Percentiles rank a stretch among this genome's conserved stretches.
Conservation (phyloP, 1,284 basidiomycete genomes). For the Sporisorium graminicola region DNA sequence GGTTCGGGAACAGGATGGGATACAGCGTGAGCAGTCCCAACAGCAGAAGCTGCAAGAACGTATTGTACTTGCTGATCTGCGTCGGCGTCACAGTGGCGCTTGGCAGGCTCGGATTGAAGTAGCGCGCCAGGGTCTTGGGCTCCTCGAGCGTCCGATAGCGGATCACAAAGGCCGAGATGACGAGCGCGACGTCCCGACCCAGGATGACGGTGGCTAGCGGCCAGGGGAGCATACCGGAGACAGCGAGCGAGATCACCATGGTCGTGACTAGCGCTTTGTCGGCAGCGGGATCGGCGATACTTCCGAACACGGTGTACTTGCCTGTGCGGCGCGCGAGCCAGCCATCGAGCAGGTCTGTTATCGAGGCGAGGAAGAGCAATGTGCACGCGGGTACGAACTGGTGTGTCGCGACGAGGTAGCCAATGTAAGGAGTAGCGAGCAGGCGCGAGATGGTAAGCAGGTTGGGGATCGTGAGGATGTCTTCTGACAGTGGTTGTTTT, state of each 20-base stretch:
- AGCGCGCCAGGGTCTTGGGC: constrained; percentile 90
- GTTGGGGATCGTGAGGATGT: constrained; percentile 96
- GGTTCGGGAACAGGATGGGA: constrained; percentile 77
- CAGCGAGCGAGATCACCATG: constrained; percentile 85
- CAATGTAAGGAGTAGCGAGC: constrained; percentile 86
- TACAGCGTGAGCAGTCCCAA: constrained; percentile 89
- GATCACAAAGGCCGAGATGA: constrained; percentile 91
- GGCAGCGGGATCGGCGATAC: constrained; percentile 94
- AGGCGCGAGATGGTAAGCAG: constrained; percentile 88
- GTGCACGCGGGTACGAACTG: constrained; percentile 84
- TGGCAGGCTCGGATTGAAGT: constrained; percentile 95
- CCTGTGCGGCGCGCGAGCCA: constrained; percentile 86
- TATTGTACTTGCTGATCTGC: constrained; percentile 77
- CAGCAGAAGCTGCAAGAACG: constrained; percentile 87
- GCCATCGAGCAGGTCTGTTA: constrained; percentile 92
- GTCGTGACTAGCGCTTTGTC: constrained; percentile 98
- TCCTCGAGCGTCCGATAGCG: constrained; percentile 88
- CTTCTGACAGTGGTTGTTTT: constrained; percentile 74
- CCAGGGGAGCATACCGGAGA: constrained; percentile 85
- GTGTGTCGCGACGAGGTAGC: constrained; percentile 88
- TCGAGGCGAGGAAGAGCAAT: constrained; percentile 86
- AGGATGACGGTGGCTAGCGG: constrained; percentile 87
- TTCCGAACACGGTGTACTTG: constrained; percentile 82
- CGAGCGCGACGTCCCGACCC: constrained; percentile 87
- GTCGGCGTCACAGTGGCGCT: constrained; percentile 94